Percentiles rank a stretch among this genome's conserved stretches.
Evolutionary conservation across 352 stramenopile species (phyloP).

Genomic region (Phytopythium ostracodes): DNA sequence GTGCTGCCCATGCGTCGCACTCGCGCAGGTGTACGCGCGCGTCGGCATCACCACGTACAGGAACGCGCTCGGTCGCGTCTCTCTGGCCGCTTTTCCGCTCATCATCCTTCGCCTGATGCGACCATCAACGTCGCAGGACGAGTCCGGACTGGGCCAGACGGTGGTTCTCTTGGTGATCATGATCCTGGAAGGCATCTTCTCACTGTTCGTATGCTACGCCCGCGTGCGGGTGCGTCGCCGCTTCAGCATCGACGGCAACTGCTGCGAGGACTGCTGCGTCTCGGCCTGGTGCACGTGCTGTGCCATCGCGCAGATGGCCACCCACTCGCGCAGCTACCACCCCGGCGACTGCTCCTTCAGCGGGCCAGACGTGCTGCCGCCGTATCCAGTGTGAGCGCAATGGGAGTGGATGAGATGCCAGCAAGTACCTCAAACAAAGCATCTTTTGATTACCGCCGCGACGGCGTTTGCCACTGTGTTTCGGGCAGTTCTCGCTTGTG

Average conservation of each 20-base stretch:
- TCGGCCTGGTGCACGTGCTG: constrained; percentile 23
- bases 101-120: constrained; percentile 24
- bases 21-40: constrained; percentile 32
- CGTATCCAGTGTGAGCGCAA: constrained; percentile 8
- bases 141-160: constrained; percentile 10
- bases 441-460: no score
- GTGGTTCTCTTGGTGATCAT: constrained; percentile 18
- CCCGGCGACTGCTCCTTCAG: constrained; percentile 23
- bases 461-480: no score
- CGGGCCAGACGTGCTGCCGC: constrained; percentile 15
- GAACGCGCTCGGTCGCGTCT: constrained; percentile 19
- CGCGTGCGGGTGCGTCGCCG: not conserved
- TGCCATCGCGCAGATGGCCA: constrained; percentile 31
- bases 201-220: constrained; percentile 2
- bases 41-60: constrained; percentile 25
- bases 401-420: no score
- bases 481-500: no score
- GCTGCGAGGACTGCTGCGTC: constrained; percentile 1
- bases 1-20: constrained; percentile 24
- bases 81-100: constrained; percentile 23
- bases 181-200: constrained; percentile 3
- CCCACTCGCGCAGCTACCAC: constrained; percentile 32
- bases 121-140: not conserved
- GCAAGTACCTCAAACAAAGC: no score
- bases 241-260: constrained; percentile 4